Conservation (phyloP, 1,284 basidiomycete species). For the Trametes hirsuta region DNA sequence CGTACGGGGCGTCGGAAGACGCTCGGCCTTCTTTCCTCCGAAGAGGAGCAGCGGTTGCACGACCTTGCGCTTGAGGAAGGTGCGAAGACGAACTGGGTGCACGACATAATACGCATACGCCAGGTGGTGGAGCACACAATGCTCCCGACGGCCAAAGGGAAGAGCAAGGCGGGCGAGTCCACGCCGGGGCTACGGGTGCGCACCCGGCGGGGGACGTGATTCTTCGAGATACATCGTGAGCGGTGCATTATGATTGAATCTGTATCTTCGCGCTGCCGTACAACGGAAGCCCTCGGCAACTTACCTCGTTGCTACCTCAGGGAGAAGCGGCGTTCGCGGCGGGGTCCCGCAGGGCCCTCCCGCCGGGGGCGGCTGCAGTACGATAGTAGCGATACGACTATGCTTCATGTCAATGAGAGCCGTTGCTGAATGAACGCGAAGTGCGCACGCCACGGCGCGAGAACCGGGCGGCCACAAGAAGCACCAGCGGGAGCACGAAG, state of each 20-base stretch:
- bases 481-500: background rate
- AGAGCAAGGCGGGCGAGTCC: conserved; percentile 3
- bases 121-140: conserved; percentile 29
- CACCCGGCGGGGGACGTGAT: conserved; percentile 16
- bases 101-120: conserved; percentile 52
- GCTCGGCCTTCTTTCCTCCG: conserved; percentile 46
- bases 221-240: conserved; percentile 6
- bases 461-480: background rate
- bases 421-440: background rate
- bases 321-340: background rate
- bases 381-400: background rate
- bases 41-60: conserved; percentile 60
- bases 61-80: conserved; percentile 49
- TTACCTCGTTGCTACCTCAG: conserved; percentile 14
- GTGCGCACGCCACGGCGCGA: background rate
- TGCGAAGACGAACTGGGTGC: conserved; percentile 66
- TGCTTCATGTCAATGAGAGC: background rate
- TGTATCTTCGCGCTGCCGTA: conserved; percentile 13
- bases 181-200: conserved; percentile 13
- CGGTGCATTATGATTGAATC: background rate
- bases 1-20: conserved; percentile 57
- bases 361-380: conserved; percentile 4
- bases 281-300: conserved; percentile 13
- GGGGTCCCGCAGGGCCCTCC: background rate
- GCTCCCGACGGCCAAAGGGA: conserved; percentile 25